Evolutionary conservation across 1,284 basidiomycete genomes (phyloP).

Genomic region (Ustilago sp.): DNA sequence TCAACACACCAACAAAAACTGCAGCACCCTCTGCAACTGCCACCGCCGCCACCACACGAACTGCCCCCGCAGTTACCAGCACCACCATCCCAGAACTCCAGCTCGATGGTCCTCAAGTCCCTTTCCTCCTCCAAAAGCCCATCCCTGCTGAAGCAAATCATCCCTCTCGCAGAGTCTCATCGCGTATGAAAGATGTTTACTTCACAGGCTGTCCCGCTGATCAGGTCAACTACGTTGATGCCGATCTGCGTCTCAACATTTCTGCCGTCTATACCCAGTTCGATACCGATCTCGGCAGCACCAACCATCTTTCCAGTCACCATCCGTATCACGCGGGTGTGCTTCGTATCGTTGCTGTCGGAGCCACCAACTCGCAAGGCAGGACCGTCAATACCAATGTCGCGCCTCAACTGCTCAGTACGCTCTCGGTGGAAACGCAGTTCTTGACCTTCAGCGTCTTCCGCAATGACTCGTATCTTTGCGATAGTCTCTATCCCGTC

Average conservation of each 20-base stretch:
- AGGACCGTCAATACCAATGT: constrained; percentile 43
- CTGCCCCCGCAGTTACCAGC: constrained; percentile 27
- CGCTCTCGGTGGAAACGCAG: constrained; percentile 51
- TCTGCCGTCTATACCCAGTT: constrained; percentile 64
- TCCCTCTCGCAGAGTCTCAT: constrained; percentile 17
- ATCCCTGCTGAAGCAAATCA: constrained; percentile 36
- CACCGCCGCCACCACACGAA: constrained; percentile 22
- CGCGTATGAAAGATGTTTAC: constrained; percentile 51
- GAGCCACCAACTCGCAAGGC: constrained; percentile 43
- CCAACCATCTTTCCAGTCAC: constrained; percentile 24
- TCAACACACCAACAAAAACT: constrained; percentile 37
- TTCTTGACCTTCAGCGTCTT: constrained; percentile 63
- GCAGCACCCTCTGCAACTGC: constrained; percentile 6
- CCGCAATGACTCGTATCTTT: constrained; percentile 59
- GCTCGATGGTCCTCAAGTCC: constrained; percentile 44
- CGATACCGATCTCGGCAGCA: constrained; percentile 36
- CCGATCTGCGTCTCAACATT: constrained; percentile 60
- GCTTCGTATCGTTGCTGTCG: constrained; percentile 58
- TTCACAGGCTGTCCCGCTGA: constrained; percentile 55
- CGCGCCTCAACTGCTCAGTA: constrained; percentile 42
- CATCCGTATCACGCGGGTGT: constrained; percentile 33
- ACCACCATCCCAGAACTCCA: constrained; percentile 49
- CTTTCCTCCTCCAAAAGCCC: constrained; percentile 47
- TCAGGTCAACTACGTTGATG: constrained; percentile 41
- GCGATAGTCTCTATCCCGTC: constrained; percentile 59